A percentile compares a stretch with the other conserved stretches of the same genome.
Evolutionary conservation across 1,284 basidiomycete species (phyloP).

Genomic region (Sutorius eximius): DNA sequence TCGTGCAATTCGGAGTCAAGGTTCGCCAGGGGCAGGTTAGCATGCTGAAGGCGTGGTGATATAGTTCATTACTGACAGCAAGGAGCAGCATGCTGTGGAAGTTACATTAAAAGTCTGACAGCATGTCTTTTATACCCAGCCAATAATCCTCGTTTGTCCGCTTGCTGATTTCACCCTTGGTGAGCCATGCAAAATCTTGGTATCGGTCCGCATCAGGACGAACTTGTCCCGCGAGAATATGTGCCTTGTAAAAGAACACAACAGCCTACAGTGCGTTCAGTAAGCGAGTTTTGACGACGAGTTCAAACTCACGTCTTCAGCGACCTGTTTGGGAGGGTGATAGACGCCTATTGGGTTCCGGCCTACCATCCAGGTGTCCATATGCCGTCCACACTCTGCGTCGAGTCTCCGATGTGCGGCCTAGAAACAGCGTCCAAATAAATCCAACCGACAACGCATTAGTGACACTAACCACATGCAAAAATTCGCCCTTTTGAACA

Average conservation of each 20-base stretch:
- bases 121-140: constrained; percentile 73
- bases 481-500: constrained; percentile 59
- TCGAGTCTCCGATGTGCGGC: constrained; percentile 68
- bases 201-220: constrained; percentile 52
- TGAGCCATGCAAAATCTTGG: constrained; percentile 85
- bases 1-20: background rate
- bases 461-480: constrained; percentile 59
- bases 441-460: background rate
- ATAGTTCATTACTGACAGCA: background rate
- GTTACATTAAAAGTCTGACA: constrained; percentile 55
- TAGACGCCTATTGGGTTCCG: constrained; percentile 72
- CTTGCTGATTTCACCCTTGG: constrained; percentile 80
- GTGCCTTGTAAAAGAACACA: constrained; percentile 80
- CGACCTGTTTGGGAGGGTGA: constrained; percentile 42
- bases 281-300: background rate
- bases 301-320: constrained; percentile 36
- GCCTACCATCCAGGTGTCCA: constrained; percentile 83
- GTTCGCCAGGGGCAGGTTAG: background rate
- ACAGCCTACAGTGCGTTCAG: constrained; percentile 39
- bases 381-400: constrained; percentile 66
- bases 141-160: constrained; percentile 70
- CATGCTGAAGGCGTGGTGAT: background rate
- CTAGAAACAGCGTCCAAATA: constrained; percentile 37
- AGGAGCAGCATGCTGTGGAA: constrained; percentile 1
- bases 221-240: constrained; percentile 79